Conservation (phyloP, 257 asterid species). For the Datura wrightii region DNA sequence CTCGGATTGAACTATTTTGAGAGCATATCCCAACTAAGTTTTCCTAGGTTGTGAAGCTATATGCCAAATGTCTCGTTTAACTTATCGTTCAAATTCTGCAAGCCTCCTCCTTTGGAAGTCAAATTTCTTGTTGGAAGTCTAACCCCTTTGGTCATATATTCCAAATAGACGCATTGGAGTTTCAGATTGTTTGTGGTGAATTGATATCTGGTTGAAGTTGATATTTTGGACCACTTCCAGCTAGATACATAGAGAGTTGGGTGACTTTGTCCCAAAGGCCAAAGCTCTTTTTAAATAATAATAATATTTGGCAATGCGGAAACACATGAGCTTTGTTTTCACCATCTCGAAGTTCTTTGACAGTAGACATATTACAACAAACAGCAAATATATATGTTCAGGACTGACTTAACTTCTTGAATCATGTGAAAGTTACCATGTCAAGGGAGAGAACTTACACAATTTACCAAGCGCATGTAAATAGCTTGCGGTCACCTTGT, state of each 20-base stretch:
- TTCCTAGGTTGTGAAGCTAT: neutral
- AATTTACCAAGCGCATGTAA: neutral
- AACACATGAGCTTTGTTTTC: neutral
- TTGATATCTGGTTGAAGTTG: neutral
- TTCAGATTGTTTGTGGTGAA: neutral
- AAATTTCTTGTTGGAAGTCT: neutral
- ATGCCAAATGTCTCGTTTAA: neutral
- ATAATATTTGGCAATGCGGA: neutral
- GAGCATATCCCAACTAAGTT: constrained; percentile 10
- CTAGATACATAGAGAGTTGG: neutral
- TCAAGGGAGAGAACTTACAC: neutral
- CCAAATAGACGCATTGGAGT: neutral
- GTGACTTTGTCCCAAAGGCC: neutral
- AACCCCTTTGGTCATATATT: neutral
- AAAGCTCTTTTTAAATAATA: neutral
- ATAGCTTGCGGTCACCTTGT: neutral
- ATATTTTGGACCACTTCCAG: neutral
- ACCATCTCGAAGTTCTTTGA: neutral
- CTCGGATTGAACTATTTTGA: neutral
- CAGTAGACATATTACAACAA: neutral
- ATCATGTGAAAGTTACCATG: neutral
- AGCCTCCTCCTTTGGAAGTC: neutral
- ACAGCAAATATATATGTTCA: neutral
- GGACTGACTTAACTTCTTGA: neutral
- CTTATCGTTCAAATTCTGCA: neutral